These are phyloP conservation scores for Wallacemonas collosoma DNA, from an alignment of 208 protist genomes.

Conservation along the genomic window DNA sequence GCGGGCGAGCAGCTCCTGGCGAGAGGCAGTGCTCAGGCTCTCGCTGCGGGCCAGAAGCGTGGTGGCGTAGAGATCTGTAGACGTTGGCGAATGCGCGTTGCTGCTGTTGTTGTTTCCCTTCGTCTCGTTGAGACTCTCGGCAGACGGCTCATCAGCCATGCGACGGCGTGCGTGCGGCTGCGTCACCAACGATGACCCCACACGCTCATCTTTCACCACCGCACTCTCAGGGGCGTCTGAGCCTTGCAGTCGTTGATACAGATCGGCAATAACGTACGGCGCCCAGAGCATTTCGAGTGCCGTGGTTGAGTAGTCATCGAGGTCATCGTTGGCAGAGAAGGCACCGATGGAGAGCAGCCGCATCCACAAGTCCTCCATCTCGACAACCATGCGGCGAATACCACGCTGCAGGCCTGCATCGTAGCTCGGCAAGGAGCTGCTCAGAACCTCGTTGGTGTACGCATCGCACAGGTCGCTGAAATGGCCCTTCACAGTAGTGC, in stretches of 20 bases:
- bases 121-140: background rate
- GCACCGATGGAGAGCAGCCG: slow-evolving; percentile 53
- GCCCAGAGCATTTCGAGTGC: slow-evolving; percentile 84
- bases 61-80: slow-evolving; percentile 3
- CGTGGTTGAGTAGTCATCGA: slow-evolving; percentile 85
- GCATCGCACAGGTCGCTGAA: slow-evolving; percentile 52
- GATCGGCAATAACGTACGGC: slow-evolving; percentile 80
- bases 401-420: slow-evolving; percentile 24
- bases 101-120: background rate
- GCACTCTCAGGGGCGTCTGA: slow-evolving; percentile 22
- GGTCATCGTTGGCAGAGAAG: slow-evolving; percentile 79
- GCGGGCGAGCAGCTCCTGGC: slow-evolving; percentile 64
- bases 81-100: background rate
- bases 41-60: slow-evolving; percentile 18
- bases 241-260: slow-evolving; percentile 79
- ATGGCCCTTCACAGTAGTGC: slow-evolving; percentile 59
- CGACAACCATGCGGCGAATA: slow-evolving; percentile 46
- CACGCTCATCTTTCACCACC: background rate
- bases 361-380: slow-evolving; percentile 75
- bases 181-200: background rate
- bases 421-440: slow-evolving; percentile 33
- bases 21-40: slow-evolving; percentile 33
- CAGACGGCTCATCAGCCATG: slow-evolving; percentile 11
- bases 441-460: slow-evolving; percentile 51
- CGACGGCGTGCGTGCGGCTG: background rate